A percentile compares a stretch with the other conserved stretches of the same genome.
These are phyloP conservation scores for Populus alba DNA, from an alignment of 345 rosid genomes.

Conservation along the genomic window DNA sequence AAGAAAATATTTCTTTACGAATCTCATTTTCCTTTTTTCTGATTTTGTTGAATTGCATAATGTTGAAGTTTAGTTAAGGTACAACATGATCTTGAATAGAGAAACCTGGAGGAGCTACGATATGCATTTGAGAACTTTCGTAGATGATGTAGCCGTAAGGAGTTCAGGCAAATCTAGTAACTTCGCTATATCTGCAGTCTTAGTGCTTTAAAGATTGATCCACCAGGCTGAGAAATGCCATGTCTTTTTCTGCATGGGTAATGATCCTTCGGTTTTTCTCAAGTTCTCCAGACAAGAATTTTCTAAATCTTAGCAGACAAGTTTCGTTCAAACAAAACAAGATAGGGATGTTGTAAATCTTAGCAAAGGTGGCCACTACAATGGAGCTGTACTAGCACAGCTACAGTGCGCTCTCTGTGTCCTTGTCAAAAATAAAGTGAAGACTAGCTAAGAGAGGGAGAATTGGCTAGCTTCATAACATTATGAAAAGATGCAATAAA, in stretches of 20 bases:
- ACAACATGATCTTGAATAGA: not conserved
- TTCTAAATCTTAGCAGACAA: not conserved
- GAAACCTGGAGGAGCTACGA: not conserved
- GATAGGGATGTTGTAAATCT: not conserved
- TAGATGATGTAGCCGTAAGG: not conserved
- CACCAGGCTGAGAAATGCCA: not conserved
- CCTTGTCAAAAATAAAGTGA: not conserved
- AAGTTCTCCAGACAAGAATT: not conserved
- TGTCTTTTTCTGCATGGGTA: not conserved
- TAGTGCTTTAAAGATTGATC: not conserved
- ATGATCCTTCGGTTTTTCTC: not conserved
- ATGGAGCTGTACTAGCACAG: not conserved
- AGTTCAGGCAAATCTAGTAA: not conserved
- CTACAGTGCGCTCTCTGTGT: not conserved
- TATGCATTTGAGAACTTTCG: not conserved
- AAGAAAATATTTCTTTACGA: not conserved
- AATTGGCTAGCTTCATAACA: not conserved
- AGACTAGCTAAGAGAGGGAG: not conserved
- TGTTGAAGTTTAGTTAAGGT: not conserved
- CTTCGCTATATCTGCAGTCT: not conserved
- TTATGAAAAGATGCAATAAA: not conserved
- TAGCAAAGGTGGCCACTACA: not conserved
- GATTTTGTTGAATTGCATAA: not conserved
- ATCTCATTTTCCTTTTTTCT: not conserved
- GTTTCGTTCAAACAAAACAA: not conserved